These are phyloP conservation scores for Candida buenavistaensis DNA, from an alignment of 1,139 yeast genomes.

Conservation along the genomic window DNA sequence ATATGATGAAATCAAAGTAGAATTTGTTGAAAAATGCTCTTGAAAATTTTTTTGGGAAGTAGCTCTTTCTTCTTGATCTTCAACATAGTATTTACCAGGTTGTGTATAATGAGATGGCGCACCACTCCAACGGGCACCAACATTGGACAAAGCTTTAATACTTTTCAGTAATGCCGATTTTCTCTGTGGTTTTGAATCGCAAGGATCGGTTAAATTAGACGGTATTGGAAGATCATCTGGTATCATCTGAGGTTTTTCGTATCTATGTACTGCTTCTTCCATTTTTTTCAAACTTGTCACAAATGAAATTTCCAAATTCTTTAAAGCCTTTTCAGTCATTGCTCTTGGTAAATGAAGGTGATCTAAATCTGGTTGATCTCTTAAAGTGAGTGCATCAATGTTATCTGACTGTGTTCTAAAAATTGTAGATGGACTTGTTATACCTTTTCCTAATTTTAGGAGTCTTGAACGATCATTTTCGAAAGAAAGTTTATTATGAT, in stretches of 20 bases:
- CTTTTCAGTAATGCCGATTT: slow-evolving; percentile 33
- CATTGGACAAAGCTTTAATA: slow-evolving; percentile 32
- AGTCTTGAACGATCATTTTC: slow-evolving; percentile 15
- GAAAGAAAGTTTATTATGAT: slow-evolving; percentile 3
- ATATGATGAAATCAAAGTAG: slow-evolving; percentile 64
- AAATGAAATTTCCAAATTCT: slow-evolving; percentile 34
- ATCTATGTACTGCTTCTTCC: slow-evolving; percentile 26
- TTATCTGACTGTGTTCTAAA: slow-evolving; percentile 12
- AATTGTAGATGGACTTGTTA: slow-evolving; percentile 21
- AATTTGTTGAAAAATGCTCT: slow-evolving; percentile 63
- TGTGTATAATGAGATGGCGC: slow-evolving; percentile 58
- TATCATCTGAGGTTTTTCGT: slow-evolving; percentile 11
- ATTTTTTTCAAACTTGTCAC: slow-evolving; percentile 29
- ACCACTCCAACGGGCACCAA: slow-evolving; percentile 62
- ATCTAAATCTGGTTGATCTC: slow-evolving; percentile 1
- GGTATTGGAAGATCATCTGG: slow-evolving; percentile 20
- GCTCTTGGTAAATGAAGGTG: slow-evolving; percentile 30
- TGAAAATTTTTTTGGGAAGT: slow-evolving; percentile 57
- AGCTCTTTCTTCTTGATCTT: slow-evolving; percentile 39
- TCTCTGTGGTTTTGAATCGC: no score
- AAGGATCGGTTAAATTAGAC: slow-evolving; percentile 30
- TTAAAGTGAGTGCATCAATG: slow-evolving; percentile 6
- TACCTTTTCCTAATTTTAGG: slow-evolving; percentile 20
- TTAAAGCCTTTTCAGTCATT: slow-evolving; percentile 30
- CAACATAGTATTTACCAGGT: slow-evolving; percentile 48